phyloP scores from a whole-genome alignment of 306 rosid genomes.

The Prunus mira region DNA sequence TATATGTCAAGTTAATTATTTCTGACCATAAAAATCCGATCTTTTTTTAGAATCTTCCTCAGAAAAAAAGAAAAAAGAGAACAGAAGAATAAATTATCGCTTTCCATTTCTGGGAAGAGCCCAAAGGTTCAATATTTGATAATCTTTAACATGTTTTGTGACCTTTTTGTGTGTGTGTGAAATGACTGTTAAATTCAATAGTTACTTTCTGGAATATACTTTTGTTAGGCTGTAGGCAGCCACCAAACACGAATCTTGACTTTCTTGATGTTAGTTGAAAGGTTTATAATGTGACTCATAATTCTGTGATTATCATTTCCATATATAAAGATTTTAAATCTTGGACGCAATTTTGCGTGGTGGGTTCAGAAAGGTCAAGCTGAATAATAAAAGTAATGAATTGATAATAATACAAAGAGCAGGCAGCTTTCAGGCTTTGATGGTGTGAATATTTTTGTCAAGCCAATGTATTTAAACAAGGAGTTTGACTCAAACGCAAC shows the following conservation, averaged over 20 bases:
- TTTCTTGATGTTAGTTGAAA: not conserved
- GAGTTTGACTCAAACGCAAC: slow-evolving; percentile 31
- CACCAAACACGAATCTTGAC: slow-evolving; percentile 7
- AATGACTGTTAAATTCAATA: not conserved
- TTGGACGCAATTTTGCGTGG: not conserved
- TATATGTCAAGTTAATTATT: not conserved
- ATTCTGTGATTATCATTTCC: not conserved
- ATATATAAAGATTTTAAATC: not conserved
- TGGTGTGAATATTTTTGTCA: slow-evolving; percentile 7
- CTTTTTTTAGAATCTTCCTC: not conserved
- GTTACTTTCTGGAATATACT: not conserved
- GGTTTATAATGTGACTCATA: not conserved
- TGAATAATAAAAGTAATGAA: not conserved
- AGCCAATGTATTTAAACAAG: not conserved
- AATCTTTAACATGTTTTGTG: not conserved
- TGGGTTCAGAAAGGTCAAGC: slow-evolving; percentile 1
- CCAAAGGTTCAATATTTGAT: not conserved
- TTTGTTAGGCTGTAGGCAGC: not conserved
- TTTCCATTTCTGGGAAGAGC: not conserved
- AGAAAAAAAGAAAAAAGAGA: not conserved
- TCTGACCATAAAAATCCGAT: not conserved
- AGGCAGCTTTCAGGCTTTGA: slow-evolving; percentile 10
- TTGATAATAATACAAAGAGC: not conserved
- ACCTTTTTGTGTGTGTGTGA: not conserved
- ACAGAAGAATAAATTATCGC: too few species aligned